Percentiles rank a stretch among this genome's conserved stretches.
phyloP scores from a whole-genome alignment of 768 basidiomycete species.

The Tephrocybe sp. region DNA sequence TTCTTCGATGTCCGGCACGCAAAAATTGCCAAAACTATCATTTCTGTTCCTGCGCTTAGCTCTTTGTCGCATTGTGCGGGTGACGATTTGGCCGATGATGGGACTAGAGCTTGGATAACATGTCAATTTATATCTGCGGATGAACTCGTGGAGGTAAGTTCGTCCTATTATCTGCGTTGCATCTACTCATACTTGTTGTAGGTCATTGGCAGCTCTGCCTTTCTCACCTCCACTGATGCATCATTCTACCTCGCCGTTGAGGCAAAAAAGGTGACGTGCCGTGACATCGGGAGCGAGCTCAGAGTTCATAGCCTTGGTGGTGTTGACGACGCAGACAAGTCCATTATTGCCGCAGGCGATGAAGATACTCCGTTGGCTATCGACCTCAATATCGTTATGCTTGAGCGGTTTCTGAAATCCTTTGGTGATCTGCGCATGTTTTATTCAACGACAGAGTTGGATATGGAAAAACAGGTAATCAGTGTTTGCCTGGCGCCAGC shows the following conservation, averaged over 20 bases:
- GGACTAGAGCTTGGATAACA: slow-evolving; percentile 28
- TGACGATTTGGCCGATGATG: slow-evolving; percentile 23
- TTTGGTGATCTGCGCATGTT: slow-evolving; percentile 35
- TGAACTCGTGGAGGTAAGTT: slow-evolving; percentile 44
- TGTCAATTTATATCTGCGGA: slow-evolving; percentile 48
- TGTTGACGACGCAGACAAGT: slow-evolving; percentile 7
- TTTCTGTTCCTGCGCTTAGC: slow-evolving; percentile 30
- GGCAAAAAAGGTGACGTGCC: slow-evolving; percentile 19
- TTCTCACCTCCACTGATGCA: slow-evolving; percentile 53
- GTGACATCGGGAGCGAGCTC: slow-evolving; percentile 10
- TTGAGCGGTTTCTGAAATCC: slow-evolving; percentile 33
- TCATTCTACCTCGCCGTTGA: slow-evolving; percentile 50
- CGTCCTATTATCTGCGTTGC: slow-evolving; percentile 7
- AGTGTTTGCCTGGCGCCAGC: background rate
- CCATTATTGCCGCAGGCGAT: slow-evolving; percentile 5
- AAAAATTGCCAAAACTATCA: slow-evolving; percentile 41
- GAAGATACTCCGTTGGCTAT: background rate
- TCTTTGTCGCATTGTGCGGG: slow-evolving; percentile 30
- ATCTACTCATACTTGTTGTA: slow-evolving; percentile 24
- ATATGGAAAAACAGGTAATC: slow-evolving; percentile 24
- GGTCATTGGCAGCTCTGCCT: slow-evolving; percentile 55
- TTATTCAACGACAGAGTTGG: slow-evolving; percentile 19
- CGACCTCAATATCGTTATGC: slow-evolving; percentile 23
- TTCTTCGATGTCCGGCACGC: slow-evolving; percentile 64
- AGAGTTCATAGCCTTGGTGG: slow-evolving; percentile 9